Percentiles rank a stretch among this genome's conserved stretches.
Conservation (phyloP, 495 filamentous ascomycete species). For the Articulospora tetracladia region DNA sequence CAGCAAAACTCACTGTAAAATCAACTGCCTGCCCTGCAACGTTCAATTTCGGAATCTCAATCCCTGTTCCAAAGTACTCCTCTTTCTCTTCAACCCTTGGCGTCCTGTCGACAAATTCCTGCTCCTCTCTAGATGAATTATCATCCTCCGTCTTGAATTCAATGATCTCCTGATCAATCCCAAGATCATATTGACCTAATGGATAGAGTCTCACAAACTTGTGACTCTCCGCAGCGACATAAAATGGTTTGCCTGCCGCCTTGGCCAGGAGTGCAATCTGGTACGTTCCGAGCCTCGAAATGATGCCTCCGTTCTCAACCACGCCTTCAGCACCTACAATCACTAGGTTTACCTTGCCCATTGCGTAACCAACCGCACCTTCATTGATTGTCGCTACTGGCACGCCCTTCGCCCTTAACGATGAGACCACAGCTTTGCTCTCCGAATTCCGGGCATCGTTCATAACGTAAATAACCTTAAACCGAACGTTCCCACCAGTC, state of each 20-base stretch:
- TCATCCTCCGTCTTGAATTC: constrained; percentile 57
- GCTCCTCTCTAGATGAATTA: constrained; percentile 30
- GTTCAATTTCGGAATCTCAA: constrained; percentile 12
- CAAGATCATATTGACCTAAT: constrained; percentile 71
- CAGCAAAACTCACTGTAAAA: constrained; percentile 58
- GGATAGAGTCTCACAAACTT: constrained; percentile 87
- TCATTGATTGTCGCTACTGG: constrained; percentile 81
- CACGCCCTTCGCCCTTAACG: constrained; percentile 68
- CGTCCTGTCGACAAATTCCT: constrained; percentile 25
- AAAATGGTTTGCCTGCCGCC: constrained; percentile 73
- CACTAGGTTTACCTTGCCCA: constrained; percentile 74
- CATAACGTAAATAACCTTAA: constrained; percentile 81
- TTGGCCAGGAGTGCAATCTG: constrained; percentile 84
- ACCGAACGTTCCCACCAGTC: constrained; percentile 56
- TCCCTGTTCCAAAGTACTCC: constrained; percentile 11
- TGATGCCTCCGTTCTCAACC: constrained; percentile 88
- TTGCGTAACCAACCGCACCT: constrained; percentile 78
- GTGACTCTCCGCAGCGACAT: constrained; percentile 91
- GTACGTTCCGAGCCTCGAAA: constrained; percentile 85
- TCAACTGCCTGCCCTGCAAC: constrained; percentile 60
- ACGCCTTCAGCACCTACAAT: constrained; percentile 94
- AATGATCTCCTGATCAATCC: constrained; percentile 70
- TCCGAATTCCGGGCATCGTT: constrained; percentile 46
- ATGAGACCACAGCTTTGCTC: constrained; percentile 53
- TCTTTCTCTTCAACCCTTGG: constrained; percentile 22